phyloP scores from a whole-genome alignment of 768 basidiomycete genomes.

The Leucosporidium yakuticum region DNA sequence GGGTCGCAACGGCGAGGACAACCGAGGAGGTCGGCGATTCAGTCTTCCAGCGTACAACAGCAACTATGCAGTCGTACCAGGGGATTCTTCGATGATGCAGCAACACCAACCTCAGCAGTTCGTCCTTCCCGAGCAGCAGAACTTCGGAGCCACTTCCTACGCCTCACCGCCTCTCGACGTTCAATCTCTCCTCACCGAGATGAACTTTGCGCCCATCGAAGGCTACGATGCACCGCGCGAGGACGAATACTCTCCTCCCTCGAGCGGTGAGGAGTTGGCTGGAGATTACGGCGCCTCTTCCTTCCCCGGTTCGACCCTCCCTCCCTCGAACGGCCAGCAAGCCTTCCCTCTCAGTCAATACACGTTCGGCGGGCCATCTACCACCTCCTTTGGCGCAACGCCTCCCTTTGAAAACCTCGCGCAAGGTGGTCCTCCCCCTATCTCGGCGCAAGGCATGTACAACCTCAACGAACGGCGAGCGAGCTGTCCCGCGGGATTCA shows the following conservation, averaged over 20 bases:
- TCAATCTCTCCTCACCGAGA: not conserved
- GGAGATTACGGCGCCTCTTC: not conserved
- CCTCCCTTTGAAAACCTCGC: not conserved
- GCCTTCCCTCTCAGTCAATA: not conserved
- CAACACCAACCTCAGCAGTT: not conserved
- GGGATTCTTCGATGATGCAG: not conserved
- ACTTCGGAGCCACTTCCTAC: not conserved
- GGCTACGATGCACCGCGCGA: not conserved
- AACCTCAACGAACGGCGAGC: conserved; percentile 3
- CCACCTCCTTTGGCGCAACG: not conserved
- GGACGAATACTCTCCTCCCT: conserved; percentile 8
- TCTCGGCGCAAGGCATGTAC: not conserved
- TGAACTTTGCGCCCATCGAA: not conserved
- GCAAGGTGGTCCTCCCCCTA: not conserved
- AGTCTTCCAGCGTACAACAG: conserved; percentile 9
- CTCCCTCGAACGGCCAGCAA: not conserved
- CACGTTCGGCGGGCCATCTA: not conserved
- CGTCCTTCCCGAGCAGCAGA: not conserved
- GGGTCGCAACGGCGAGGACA: not conserved
- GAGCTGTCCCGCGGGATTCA: conserved; percentile 3
- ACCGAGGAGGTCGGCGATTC: not conserved
- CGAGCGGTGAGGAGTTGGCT: conserved; percentile 5
- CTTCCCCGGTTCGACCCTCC: not conserved
- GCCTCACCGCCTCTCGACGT: not conserved
- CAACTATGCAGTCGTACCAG: not conserved